Percentiles rank a stretch among this genome's conserved stretches.
These are phyloP conservation scores for Punica granatum DNA, from an alignment of 345 rosid genomes.

Conservation along the genomic window DNA sequence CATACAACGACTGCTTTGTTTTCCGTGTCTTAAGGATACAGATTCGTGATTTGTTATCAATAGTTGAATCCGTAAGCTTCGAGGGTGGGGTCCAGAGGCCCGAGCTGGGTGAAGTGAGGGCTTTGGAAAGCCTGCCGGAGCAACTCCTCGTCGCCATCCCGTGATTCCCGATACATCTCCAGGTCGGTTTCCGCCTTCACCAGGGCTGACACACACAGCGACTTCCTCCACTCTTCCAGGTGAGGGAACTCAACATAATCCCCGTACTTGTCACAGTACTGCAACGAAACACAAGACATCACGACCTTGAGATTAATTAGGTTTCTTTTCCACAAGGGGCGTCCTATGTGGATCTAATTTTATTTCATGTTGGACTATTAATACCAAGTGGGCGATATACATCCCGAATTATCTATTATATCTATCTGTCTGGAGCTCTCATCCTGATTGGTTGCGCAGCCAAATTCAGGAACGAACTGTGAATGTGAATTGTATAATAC, in stretches of 20 bases:
- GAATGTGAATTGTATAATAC: no score
- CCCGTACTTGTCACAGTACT: slow-evolving; percentile 77
- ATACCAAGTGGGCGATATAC: no score
- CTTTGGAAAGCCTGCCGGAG: slow-evolving; percentile 65
- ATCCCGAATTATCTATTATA: no score
- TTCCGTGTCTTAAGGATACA: no score
- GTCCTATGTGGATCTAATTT: no score
- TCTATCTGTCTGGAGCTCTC: no score
- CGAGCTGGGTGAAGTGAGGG: slow-evolving; percentile 69
- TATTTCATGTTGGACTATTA: no score
- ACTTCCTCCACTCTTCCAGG: slow-evolving; percentile 90
- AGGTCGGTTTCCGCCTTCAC: slow-evolving; percentile 39
- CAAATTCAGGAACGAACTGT: no score
- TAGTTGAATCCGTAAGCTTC: slow-evolving; percentile 1
- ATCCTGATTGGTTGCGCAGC: no score
- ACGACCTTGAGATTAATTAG: no score
- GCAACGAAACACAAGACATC: slow-evolving; percentile 1
- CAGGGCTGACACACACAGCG: slow-evolving; percentile 52
- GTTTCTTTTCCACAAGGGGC: no score
- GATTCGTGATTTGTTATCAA: not conserved
- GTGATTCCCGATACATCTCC: slow-evolving; percentile 65
- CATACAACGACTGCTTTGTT: no score
- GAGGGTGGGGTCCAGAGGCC: slow-evolving; percentile 17
- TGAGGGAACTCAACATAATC: slow-evolving; percentile 66
- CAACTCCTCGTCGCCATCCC: slow-evolving; percentile 59